Evolutionary conservation across 1,284 basidiomycete species (phyloP).

Genomic region (Clitocybe nebularis): DNA sequence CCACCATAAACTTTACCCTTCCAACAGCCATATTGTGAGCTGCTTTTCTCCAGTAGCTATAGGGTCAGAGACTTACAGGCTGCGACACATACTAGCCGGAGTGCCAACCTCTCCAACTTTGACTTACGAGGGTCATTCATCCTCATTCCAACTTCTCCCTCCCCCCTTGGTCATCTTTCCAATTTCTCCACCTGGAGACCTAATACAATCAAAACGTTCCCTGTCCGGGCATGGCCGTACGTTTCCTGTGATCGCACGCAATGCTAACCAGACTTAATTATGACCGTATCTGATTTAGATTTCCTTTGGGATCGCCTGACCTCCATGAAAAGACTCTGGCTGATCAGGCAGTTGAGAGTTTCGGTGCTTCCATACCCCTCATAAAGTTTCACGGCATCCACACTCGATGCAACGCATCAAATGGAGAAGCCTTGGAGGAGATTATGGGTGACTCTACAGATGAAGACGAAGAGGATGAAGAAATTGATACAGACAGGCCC

Average conservation of each 20-base stretch:
- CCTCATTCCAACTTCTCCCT: constrained; percentile 27
- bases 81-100: constrained; percentile 14
- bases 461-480: constrained; percentile 15
- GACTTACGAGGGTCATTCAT: constrained; percentile 31
- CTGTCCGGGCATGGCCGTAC: constrained; percentile 25
- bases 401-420: constrained; percentile 16
- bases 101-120: constrained; percentile 20
- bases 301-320: constrained; percentile 21
- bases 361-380: constrained; percentile 27
- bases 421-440: neutral
- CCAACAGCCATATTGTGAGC: constrained; percentile 30
- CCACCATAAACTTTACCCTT: constrained; percentile 23
- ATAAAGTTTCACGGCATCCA: constrained; percentile 26
- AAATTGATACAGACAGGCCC: too few species aligned
- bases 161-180: constrained; percentile 22
- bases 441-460: constrained; percentile 1
- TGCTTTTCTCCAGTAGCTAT: neutral
- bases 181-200: constrained; percentile 29
- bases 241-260: constrained; percentile 3
- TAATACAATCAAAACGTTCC: constrained; percentile 17
- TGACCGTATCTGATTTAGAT: constrained; percentile 13
- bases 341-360: constrained; percentile 30
- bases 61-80: neutral
- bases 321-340: constrained; percentile 16
- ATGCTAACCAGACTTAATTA: neutral